A percentile compares a stretch with the other conserved stretches of the same genome.
Evolutionary conservation across 2,329 filamentous ascomycete species (phyloP).

Genomic region (Metarhizium rileyi): DNA sequence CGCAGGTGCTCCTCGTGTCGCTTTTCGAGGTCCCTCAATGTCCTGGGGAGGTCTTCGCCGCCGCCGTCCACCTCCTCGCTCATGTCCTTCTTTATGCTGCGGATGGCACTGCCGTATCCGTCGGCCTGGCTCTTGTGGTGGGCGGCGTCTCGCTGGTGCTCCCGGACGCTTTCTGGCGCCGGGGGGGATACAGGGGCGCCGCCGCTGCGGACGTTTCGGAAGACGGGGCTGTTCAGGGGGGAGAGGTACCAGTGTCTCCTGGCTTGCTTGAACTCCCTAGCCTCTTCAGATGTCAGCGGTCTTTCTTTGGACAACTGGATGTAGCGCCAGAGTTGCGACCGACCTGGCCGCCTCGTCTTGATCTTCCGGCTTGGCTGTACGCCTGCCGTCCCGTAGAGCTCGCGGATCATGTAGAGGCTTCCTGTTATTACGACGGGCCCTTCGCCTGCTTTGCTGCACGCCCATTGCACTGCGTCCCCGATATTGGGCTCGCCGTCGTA

Average conservation of each 20-base stretch:
- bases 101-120: conserved; percentile 15
- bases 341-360: conserved; percentile 22
- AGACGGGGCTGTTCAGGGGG: conserved; percentile 16
- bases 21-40: conserved; percentile 13
- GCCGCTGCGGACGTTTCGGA: conserved; percentile 12
- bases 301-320: conserved; percentile 19
- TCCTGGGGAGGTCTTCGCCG: neutral
- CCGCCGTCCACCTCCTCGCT: neutral
- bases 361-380: conserved; percentile 18
- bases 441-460: conserved; percentile 20
- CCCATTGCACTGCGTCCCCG: conserved; percentile 24
- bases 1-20: conserved; percentile 17
- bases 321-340: conserved; percentile 24
- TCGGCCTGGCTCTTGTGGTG: conserved; percentile 22
- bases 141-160: conserved; percentile 18
- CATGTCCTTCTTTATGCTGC: conserved; percentile 14
- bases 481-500: conserved; percentile 22
- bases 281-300: conserved; percentile 22
- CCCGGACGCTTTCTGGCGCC: conserved; percentile 14
- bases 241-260: conserved; percentile 22
- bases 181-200: conserved; percentile 9
- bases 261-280: conserved; percentile 25
- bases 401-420: conserved; percentile 30
- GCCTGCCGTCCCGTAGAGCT: conserved; percentile 22
- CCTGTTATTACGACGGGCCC: conserved; percentile 29